Evolutionary conservation across 257 asterid genomes (phyloP).

Genomic region (Rubia yunnanensis): DNA sequence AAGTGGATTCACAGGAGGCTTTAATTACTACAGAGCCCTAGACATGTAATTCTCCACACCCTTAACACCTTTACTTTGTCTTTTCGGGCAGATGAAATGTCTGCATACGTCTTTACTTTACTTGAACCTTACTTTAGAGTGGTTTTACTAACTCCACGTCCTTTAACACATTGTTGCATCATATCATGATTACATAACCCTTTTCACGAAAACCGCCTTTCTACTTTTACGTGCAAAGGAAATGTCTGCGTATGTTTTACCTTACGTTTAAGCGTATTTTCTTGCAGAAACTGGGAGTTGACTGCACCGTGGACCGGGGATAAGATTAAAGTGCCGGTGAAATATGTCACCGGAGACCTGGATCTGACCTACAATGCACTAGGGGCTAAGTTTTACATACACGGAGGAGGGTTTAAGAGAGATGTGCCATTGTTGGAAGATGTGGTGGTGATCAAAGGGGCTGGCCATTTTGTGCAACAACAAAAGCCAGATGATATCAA

Average conservation of each 20-base stretch:
- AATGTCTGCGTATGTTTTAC: background rate
- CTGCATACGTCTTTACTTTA: too few species aligned
- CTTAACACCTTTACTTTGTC: too few species aligned
- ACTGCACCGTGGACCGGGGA: conserved; percentile 70
- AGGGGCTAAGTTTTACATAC: conserved; percentile 74
- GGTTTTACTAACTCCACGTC: too few species aligned
- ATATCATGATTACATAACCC: too few species aligned
- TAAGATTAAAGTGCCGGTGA: conserved; percentile 60
- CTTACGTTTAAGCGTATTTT: background rate
- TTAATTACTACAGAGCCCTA: conserved; percentile 78
- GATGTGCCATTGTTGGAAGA: conserved; percentile 80
- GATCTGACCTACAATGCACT: conserved; percentile 74
- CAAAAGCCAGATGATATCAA: conserved; percentile 56
- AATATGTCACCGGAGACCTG: conserved; percentile 54
- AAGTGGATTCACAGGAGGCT: conserved; percentile 81
- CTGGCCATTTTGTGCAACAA: conserved; percentile 77
- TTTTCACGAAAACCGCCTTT: too few species aligned
- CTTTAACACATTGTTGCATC: too few species aligned
- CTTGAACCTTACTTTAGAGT: too few species aligned
- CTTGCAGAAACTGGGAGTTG: conserved; percentile 75
- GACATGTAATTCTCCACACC: conserved; percentile 33
- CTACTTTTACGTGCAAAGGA: too few species aligned
- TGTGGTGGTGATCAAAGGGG: conserved; percentile 44
- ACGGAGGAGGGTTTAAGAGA: conserved; percentile 63
- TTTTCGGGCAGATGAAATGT: background rate